These are phyloP conservation scores for Spergularia marina DNA, from an alignment of 148 eudicot species.

Conservation along the genomic window DNA sequence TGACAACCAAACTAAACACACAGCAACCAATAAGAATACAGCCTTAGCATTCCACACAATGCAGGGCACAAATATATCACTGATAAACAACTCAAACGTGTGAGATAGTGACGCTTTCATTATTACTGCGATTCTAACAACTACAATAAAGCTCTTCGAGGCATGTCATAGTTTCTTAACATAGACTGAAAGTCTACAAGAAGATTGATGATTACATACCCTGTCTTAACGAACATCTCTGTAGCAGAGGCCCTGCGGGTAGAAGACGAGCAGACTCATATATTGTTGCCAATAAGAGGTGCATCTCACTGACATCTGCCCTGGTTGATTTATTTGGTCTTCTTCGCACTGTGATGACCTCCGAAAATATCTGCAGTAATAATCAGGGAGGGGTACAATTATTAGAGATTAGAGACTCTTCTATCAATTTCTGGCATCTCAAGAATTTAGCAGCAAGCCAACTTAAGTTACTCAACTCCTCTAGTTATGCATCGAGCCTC, in stretches of 20 bases:
- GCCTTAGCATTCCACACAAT: background rate
- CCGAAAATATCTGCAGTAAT: conserved; percentile 39
- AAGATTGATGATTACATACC: conserved; percentile 32
- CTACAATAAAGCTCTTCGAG: background rate
- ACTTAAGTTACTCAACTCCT: background rate
- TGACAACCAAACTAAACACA: background rate
- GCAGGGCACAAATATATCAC: background rate
- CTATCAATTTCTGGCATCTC: background rate
- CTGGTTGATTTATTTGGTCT: conserved; percentile 22
- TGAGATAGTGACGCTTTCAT: background rate
- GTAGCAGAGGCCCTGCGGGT: conserved; percentile 56
- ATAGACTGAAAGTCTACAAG: background rate
- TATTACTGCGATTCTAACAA: background rate
- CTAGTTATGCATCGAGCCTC: background rate
- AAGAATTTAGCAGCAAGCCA: background rate
- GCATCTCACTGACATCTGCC: conserved; percentile 33
- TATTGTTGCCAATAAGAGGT: conserved; percentile 48
- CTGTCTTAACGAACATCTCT: conserved; percentile 44
- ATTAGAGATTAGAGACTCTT: background rate
- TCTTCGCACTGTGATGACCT: conserved; percentile 32
- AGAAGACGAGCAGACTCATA: conserved; percentile 57
- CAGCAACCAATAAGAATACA: background rate
- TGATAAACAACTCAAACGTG: background rate
- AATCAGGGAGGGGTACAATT: background rate
- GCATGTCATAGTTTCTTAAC: background rate